Percentiles rank a stretch among this genome's conserved stretches.
Conservation (phyloP, 306 rosid genomes). For the Luffa acutangula region DNA sequence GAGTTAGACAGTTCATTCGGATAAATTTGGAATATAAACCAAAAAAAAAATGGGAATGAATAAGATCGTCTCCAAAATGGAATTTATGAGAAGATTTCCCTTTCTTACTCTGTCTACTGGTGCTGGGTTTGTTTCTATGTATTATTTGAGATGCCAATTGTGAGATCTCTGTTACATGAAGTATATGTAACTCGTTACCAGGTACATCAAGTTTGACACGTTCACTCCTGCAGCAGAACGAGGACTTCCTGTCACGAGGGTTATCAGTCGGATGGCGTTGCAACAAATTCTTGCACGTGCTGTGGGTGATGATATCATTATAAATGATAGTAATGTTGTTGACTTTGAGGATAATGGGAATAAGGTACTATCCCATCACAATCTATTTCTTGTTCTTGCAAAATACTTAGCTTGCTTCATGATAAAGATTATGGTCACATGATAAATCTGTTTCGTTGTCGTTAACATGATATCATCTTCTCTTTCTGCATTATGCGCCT, state of each 20-base stretch:
- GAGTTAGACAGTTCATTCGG: not conserved
- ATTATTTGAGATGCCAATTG: not conserved
- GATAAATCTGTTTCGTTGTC: not conserved
- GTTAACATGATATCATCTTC: constrained; percentile 4
- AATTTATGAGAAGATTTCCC: not conserved
- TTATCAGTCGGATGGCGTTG: constrained; percentile 76
- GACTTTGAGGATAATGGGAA: constrained; percentile 62
- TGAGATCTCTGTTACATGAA: not conserved
- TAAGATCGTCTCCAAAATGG: not conserved
- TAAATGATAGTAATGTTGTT: constrained; percentile 68
- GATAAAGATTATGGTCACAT: not conserved
- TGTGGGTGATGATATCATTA: constrained; percentile 61
- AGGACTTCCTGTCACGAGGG: constrained; percentile 95
- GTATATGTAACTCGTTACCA: constrained; percentile 40
- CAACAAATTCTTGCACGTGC: constrained; percentile 87
- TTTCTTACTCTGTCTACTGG: not conserved
- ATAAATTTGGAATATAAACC: not conserved
- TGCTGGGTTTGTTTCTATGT: not conserved
- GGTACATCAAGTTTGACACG: constrained; percentile 98
- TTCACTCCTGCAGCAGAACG: constrained; percentile 96
- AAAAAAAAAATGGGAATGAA: not conserved
- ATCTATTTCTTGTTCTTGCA: constrained; percentile 12
- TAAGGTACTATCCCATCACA: constrained; percentile 35
- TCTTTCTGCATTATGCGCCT: constrained; percentile 11
- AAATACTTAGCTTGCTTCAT: not conserved